Conservation (phyloP, 306 rosid species). For the Castanea mollissima region DNA sequence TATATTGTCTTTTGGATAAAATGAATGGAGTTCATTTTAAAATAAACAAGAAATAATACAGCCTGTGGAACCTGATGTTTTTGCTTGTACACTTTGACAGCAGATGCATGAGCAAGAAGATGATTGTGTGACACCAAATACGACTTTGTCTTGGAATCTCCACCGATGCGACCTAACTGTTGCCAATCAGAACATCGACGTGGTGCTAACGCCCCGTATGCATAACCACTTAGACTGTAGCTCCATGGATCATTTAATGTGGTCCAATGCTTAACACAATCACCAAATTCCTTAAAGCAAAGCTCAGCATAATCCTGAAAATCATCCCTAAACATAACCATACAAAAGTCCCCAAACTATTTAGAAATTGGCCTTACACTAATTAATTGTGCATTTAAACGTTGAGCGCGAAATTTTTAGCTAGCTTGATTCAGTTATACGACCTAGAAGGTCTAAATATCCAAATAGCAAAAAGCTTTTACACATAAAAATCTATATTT, state of each 20-base stretch:
- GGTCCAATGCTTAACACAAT: slow-evolving; percentile 43
- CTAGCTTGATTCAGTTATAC: too few species aligned
- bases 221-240: slow-evolving; percentile 25
- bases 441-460: too few species aligned
- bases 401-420: too few species aligned
- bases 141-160: slow-evolving; percentile 52
- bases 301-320: slow-evolving; percentile 33
- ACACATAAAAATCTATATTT: too few species aligned
- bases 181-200: slow-evolving; percentile 48
- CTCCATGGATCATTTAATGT: slow-evolving; percentile 38
- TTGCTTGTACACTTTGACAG: slow-evolving; percentile 17
- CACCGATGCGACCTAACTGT: slow-evolving; percentile 33
- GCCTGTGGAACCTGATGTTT: too few species aligned
- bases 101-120: slow-evolving; percentile 36
- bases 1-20: too few species aligned
- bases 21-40: too few species aligned
- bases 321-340: slow-evolving; percentile 15
- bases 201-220: slow-evolving; percentile 18
- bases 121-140: slow-evolving; percentile 48
- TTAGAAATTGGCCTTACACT: too few species aligned
- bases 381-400: too few species aligned
- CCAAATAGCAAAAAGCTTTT: too few species aligned
- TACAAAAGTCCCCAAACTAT: too few species aligned
- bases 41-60: too few species aligned
- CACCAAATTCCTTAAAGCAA: slow-evolving; percentile 45